phyloP scores from a whole-genome alignment of 148 eudicot species.

The Beta vulgaris region DNA sequence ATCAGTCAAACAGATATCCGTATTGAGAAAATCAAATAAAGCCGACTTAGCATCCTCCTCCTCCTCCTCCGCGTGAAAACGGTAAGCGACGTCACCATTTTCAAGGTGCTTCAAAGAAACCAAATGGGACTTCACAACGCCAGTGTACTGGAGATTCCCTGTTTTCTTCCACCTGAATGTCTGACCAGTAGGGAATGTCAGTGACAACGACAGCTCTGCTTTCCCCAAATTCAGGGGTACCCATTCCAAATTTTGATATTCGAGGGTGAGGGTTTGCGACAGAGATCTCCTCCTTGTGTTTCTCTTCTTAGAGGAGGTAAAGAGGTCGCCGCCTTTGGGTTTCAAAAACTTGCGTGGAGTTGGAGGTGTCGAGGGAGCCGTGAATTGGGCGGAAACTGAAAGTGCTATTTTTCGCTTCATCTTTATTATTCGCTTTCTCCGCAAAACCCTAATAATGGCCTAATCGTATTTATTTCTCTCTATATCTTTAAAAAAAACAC shows the following conservation, averaged over 20 bases:
- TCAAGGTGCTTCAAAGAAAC: slow-evolving; percentile 67
- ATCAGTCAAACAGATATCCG: slow-evolving; percentile 58
- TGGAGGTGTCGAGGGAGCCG: no score
- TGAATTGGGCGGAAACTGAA: no score
- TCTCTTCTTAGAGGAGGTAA: no score
- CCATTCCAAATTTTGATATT: slow-evolving; percentile 44
- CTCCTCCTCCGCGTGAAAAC: slow-evolving; percentile 37
- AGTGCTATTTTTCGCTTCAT: no score
- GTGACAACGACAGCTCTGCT: slow-evolving; percentile 67
- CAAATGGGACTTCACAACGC: slow-evolving; percentile 67
- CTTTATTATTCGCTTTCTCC: no score
- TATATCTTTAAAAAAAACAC: no score
- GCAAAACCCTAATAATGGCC: no score
- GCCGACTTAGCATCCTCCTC: slow-evolving; percentile 35
- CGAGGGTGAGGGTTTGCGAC: slow-evolving; percentile 32
- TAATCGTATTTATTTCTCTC: no score
- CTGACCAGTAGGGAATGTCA: slow-evolving; percentile 94
- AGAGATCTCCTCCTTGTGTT: slow-evolving; percentile 39
- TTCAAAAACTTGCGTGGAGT: no score
- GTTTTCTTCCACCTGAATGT: slow-evolving; percentile 94
- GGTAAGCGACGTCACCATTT: slow-evolving; percentile 51
- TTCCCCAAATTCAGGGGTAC: slow-evolving; percentile 58
- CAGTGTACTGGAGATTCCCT: slow-evolving; percentile 58
- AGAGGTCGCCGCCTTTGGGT: no score
- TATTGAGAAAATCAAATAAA: slow-evolving; percentile 71